Percentiles rank a stretch among this genome's conserved stretches.
Conservation (phyloP, 108 stramenopile genomes). For the Hondaea fermentalgiana region DNA sequence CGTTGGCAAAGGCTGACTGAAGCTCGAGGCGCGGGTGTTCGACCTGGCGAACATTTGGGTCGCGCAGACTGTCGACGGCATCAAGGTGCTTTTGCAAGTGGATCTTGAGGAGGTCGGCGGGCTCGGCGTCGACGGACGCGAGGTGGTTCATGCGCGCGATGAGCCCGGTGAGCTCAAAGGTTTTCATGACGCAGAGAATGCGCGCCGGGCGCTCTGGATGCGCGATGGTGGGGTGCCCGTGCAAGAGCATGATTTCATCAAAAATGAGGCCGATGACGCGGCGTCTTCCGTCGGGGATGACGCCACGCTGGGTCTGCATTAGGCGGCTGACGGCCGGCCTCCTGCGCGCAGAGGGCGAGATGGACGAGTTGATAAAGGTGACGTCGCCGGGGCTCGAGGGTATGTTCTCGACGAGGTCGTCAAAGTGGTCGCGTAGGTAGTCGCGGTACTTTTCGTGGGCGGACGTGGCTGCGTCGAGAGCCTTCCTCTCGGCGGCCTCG, state of each 20-base stretch:
- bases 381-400: too few relatives aligned
- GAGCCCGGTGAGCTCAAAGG: background rate
- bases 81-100: background rate
- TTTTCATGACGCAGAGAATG: slow-evolving; percentile 2
- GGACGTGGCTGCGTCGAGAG: background rate
- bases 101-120: background rate
- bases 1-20: background rate
- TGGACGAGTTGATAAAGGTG: too few relatives aligned
- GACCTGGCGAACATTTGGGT: background rate
- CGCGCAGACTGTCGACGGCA: background rate
- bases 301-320: background rate
- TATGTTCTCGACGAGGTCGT: background rate
- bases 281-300: background rate
- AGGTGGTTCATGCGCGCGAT: background rate
- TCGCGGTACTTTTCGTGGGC: background rate
- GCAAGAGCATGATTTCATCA: background rate
- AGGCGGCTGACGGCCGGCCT: too few relatives aligned
- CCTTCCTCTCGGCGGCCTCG: background rate
- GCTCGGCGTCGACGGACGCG: background rate
- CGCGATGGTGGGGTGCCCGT: background rate
- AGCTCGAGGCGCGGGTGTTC: background rate
- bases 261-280: background rate
- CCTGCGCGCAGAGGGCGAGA: too few relatives aligned
- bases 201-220: background rate
- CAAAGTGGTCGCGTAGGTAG: background rate